phyloP scores from a whole-genome alignment of 768 basidiomycete species.

The Thelephora ganbajun region DNA sequence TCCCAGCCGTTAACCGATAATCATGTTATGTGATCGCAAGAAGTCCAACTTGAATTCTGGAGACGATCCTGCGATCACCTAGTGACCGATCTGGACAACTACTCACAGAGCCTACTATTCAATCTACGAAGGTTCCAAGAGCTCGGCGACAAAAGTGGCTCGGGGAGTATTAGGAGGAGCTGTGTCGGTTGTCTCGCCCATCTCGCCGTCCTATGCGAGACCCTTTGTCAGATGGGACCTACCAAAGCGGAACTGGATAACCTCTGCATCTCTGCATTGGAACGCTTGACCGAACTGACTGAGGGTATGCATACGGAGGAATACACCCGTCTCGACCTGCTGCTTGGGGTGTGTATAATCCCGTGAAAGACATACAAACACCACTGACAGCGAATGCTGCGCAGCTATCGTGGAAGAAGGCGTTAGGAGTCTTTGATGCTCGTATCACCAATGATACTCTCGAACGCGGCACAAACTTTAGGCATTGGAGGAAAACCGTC shows the following conservation, averaged over 20 bases:
- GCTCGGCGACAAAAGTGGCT: not conserved
- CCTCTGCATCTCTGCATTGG: not conserved
- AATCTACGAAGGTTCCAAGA: not conserved
- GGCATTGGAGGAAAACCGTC: too few species aligned
- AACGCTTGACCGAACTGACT: not conserved
- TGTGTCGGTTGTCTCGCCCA: not conserved
- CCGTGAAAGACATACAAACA: too few species aligned
- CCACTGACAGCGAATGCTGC: too few species aligned
- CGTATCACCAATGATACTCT: too few species aligned
- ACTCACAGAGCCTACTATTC: not conserved
- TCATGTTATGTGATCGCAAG: not conserved
- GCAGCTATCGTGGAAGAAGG: too few species aligned
- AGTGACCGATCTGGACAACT: not conserved
- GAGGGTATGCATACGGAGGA: not conserved
- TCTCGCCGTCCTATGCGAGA: not conserved
- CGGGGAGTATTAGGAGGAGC: not conserved
- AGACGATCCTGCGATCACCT: not conserved
- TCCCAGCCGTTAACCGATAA: not conserved
- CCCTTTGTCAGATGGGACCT: not conserved
- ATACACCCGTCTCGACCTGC: not conserved
- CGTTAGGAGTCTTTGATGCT: too few species aligned
- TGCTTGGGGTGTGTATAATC: not conserved
- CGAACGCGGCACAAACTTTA: too few species aligned
- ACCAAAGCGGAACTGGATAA: not conserved
- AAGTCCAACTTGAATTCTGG: not conserved